phyloP scores from a whole-genome alignment of 768 basidiomycete species.

The Rickenella mellea region DNA sequence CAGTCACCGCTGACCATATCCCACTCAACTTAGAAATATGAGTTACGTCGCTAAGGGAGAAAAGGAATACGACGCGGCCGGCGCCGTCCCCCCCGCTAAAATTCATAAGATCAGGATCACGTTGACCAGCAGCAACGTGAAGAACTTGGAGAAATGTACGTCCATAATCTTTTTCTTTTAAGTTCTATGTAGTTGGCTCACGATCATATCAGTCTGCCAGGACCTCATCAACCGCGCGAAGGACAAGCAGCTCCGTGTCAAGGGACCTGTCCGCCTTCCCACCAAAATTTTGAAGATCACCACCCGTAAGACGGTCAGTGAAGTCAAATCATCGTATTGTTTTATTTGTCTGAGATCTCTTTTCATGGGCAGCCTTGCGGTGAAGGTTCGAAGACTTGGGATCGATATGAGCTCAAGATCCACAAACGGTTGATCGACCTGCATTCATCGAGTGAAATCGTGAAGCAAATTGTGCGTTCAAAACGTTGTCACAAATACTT shows the following conservation, averaged over 20 bases:
- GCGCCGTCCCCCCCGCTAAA: conserved; percentile 81
- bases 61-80: conserved; percentile 94
- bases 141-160: conserved; percentile 96
- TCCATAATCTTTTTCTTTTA: conserved; percentile 3
- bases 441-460: conserved; percentile 96
- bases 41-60: conserved; percentile 99
- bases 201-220: conserved; percentile 60
- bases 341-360: conserved; percentile 3
- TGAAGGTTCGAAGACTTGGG: conserved; percentile 99
- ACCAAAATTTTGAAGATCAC: conserved; percentile 99
- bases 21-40: conserved; percentile 39
- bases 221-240: conserved; percentile 98
- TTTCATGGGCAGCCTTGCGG: conserved; percentile 71
- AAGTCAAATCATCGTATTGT: neutral
- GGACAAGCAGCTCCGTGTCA: conserved; percentile 98
- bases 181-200: neutral
- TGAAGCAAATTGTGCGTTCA: conserved; percentile 93
- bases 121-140: conserved; percentile 94
- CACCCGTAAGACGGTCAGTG: conserved; percentile 94
- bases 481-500: neutral
- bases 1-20: conserved; percentile 1
- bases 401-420: conserved; percentile 97
- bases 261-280: conserved; percentile 96
- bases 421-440: conserved; percentile 99
- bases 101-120: conserved; percentile 99